These are phyloP conservation scores for Trichoderma reesei DNA, from an alignment of 495 filamentous ascomycete species.

Conservation along the genomic window DNA sequence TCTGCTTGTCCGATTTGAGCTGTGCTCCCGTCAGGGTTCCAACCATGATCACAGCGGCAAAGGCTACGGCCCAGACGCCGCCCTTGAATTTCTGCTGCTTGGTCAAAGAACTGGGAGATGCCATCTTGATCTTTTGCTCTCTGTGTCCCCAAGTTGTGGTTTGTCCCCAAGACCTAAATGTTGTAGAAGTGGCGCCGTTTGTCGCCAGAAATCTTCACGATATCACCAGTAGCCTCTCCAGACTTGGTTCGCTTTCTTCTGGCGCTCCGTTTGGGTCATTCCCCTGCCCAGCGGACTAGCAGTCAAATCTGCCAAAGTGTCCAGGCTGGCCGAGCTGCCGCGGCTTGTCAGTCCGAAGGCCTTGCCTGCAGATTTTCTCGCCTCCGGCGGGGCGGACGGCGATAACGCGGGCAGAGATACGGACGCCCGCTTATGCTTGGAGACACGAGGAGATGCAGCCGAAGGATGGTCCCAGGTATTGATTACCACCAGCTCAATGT, in stretches of 20 bases:
- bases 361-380: background rate
- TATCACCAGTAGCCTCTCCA: conserved; percentile 9
- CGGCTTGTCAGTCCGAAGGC: background rate
- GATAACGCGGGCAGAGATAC: background rate
- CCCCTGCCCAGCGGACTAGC: background rate
- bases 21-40: conserved; percentile 48
- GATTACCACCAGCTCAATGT: background rate
- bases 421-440: background rate
- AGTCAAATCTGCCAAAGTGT: background rate
- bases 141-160: background rate
- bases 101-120: background rate
- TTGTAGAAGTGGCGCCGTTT: too few species aligned
- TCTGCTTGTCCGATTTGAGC: conserved; percentile 31
- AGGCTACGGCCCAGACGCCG: conserved; percentile 35
- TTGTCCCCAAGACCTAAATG: background rate
- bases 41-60: conserved; percentile 39
- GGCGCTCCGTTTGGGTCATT: background rate
- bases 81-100: conserved; percentile 20
- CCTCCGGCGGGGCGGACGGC: background rate
- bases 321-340: background rate
- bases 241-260: background rate
- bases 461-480: background rate
- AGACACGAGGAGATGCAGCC: background rate
- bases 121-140: background rate
- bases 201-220: background rate